A percentile compares a stretch with the other conserved stretches of the same genome.
Evolutionary conservation across 352 stramenopile species (phyloP).

Genomic region (Globisporangium cystogenes): DNA sequence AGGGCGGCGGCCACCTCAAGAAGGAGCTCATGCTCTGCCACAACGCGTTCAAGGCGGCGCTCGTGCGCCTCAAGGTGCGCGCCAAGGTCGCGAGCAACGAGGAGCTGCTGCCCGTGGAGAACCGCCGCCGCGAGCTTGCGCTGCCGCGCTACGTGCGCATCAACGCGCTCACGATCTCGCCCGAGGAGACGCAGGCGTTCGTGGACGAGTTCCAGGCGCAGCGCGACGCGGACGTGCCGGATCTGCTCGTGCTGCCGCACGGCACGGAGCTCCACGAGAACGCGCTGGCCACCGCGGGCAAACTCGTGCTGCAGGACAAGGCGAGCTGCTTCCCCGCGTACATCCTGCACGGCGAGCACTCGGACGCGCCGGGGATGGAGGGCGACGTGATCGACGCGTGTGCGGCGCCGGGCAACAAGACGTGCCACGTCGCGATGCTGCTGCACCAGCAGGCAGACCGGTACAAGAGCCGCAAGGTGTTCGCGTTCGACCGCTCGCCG

Average conservation of each 20-base stretch:
- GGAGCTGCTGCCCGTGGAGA: constrained; percentile 70
- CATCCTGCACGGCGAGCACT: constrained; percentile 83
- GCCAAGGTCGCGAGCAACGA: constrained; percentile 74
- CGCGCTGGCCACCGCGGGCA: constrained; percentile 70
- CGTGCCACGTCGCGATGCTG: constrained; percentile 94
- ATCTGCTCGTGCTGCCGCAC: constrained; percentile 90
- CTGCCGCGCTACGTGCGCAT: constrained; percentile 91
- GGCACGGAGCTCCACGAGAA: constrained; percentile 86
- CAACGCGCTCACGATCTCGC: constrained; percentile 83
- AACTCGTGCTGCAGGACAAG: constrained; percentile 96
- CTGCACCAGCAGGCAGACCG: constrained; percentile 61
- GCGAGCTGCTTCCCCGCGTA: constrained; percentile 96
- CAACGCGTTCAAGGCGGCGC: constrained; percentile 61
- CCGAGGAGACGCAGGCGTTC: constrained; percentile 43
- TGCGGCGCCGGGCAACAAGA: constrained; percentile 98
- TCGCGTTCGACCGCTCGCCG: constrained; percentile 92
- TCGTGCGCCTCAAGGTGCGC: constrained; percentile 82
- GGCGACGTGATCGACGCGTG: constrained; percentile 95
- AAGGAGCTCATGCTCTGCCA: constrained; percentile 76
- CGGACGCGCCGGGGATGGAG: constrained; percentile 31
- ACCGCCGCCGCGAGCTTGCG: constrained; percentile 59
- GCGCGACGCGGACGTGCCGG: constrained; percentile 82
- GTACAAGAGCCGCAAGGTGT: constrained; percentile 71
- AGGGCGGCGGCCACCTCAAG: constrained; percentile 85
- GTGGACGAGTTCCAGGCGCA: constrained; percentile 44